Percentiles rank a stretch among this genome's conserved stretches.
These are phyloP conservation scores for Colletotrichum shisoi DNA, from an alignment of 2,329 filamentous ascomycete species.

Conservation along the genomic window DNA sequence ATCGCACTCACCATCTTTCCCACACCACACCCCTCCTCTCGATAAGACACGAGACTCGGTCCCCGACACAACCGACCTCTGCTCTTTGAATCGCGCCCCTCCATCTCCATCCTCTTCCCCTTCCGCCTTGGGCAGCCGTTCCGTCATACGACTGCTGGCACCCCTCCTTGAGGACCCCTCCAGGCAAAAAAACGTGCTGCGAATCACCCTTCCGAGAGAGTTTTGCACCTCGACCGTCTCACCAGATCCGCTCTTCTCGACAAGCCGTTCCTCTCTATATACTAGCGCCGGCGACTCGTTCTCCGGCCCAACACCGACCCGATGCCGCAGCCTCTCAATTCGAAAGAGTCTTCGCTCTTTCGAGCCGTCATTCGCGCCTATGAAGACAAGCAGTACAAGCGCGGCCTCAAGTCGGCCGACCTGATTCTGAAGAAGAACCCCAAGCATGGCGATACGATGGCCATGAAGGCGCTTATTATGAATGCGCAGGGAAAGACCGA, in stretches of 20 bases:
- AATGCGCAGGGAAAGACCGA: slow-evolving; percentile 91
- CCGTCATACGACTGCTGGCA: slow-evolving; percentile 28
- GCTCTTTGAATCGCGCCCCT: slow-evolving; percentile 14
- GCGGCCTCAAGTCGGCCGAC: slow-evolving; percentile 91
- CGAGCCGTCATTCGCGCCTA: slow-evolving; percentile 94
- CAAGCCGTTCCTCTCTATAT: neutral
- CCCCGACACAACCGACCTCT: slow-evolving; percentile 32
- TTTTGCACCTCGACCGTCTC: slow-evolving; percentile 20
- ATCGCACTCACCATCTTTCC: slow-evolving; percentile 15
- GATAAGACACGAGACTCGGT: slow-evolving; percentile 37
- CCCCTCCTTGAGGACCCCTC: slow-evolving; percentile 38
- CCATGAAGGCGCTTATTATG: slow-evolving; percentile 98
- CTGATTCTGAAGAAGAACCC: slow-evolving; percentile 95
- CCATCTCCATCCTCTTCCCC: neutral
- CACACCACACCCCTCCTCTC: slow-evolving; percentile 27
- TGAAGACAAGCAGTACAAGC: slow-evolving; percentile 98
- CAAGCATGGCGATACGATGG: slow-evolving; percentile 96
- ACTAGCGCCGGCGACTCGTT: slow-evolving; percentile 26
- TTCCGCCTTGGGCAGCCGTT: neutral
- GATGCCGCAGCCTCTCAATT: slow-evolving; percentile 77
- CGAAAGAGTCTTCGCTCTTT: slow-evolving; percentile 95
- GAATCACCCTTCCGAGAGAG: slow-evolving; percentile 23
- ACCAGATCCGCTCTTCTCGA: neutral
- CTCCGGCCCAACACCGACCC: slow-evolving; percentile 43
- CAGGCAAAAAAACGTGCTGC: slow-evolving; percentile 8